Percentiles rank a stretch among this genome's conserved stretches.
Conservation (phyloP, 31 red algal species). For the Odonthalia washingtoniensis region DNA sequence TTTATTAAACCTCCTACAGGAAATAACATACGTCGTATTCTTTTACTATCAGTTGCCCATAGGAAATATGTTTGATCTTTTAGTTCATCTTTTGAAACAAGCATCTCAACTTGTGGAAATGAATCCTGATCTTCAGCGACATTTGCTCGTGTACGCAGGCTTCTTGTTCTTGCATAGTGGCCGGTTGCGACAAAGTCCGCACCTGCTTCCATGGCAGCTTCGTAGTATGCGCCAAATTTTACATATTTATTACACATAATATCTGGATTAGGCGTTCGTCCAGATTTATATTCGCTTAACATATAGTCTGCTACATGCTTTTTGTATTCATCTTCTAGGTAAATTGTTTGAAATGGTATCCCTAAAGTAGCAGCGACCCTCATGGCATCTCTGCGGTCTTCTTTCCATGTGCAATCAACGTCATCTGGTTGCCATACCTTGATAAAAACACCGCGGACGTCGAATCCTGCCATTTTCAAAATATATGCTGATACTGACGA, state of each 20-base stretch:
- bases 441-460: no score
- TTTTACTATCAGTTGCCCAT: neutral
- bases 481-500: no score
- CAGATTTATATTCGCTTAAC: conserved; percentile 70
- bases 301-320: conserved; percentile 90
- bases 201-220: neutral
- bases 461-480: no score
- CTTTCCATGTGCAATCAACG: no score
- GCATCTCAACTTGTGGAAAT: neutral
- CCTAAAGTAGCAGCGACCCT: no score
- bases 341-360: conserved; percentile 55
- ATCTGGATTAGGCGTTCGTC: conserved; percentile 99
- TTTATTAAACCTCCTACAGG: conserved; percentile 2
- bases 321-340: conserved; percentile 88
- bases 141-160: no score
- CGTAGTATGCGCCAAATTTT: neutral
- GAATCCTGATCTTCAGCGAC: neutral
- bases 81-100: neutral
- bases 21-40: neutral
- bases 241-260: conserved; percentile 62
- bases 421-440: no score
- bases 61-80: conserved; percentile 27
- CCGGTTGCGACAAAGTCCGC: conserved; percentile 1
- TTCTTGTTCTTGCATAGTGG: conserved; percentile 8
- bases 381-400: no score